A percentile compares a stretch with the other conserved stretches of the same genome.
phyloP scores from a whole-genome alignment of 106 monocot species.

The Acorus calamus region DNA sequence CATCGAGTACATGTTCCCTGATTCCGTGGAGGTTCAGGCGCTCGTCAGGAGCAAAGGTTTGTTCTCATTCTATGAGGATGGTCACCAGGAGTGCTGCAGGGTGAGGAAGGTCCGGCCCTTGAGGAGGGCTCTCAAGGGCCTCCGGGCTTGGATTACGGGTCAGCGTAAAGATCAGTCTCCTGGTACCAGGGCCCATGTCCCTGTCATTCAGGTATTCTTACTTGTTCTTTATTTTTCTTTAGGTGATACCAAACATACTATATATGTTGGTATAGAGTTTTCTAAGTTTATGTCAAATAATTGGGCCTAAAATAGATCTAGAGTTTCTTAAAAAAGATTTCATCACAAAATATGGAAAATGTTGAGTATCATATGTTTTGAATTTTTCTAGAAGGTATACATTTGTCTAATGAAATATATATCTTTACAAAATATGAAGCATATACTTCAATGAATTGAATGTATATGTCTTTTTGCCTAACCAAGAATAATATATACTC shows the following conservation, averaged over 20 bases:
- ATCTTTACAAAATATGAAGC: no score
- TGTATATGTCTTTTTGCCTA: no score
- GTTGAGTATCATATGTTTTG: neutral
- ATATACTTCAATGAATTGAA: no score
- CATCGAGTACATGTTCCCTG: constrained; percentile 95
- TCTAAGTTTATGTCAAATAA: no score
- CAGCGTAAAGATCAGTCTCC: constrained; percentile 94
- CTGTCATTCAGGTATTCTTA: constrained; percentile 66
- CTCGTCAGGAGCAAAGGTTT: constrained; percentile 84
- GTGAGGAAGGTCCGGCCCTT: constrained; percentile 81
- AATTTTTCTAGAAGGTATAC: neutral
- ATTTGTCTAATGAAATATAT: neutral
- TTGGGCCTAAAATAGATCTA: no score
- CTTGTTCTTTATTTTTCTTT: no score
- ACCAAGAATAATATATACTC: no score
- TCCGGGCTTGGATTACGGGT: constrained; percentile 91
- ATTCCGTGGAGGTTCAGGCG: constrained; percentile 72
- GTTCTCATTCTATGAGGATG: constrained; percentile 97
- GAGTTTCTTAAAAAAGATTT: no score
- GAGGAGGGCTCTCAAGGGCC: constrained; percentile 71
- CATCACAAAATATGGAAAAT: no score
- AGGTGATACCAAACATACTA: no score
- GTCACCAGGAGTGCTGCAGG: constrained; percentile 94
- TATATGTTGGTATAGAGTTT: no score
- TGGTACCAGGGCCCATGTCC: constrained; percentile 71